phyloP scores from a whole-genome alignment of 208 protist species.

The Trypanosoma brucei region DNA sequence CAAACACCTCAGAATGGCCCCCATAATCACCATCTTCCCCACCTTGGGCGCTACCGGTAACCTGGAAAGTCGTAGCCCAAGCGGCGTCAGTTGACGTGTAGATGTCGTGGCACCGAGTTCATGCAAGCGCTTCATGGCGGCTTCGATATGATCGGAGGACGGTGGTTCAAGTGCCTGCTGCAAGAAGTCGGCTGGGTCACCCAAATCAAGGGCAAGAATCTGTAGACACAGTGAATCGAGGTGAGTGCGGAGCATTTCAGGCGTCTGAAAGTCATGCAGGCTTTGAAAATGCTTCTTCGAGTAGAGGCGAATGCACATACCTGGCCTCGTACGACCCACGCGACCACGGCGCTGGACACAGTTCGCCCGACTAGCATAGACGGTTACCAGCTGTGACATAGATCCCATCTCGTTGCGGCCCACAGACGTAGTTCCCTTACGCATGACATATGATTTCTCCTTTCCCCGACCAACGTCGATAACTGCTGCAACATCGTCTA shows the following conservation, averaged over 20 bases:
- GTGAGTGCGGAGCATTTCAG: constrained; percentile 93
- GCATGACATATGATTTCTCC: constrained; percentile 92
- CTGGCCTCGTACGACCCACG: constrained; percentile 91
- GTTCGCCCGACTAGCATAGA: constrained; percentile 84
- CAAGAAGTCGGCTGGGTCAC: constrained; percentile 70
- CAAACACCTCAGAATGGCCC: constrained; percentile 86
- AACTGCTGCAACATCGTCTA: constrained; percentile 98
- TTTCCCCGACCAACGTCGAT: constrained; percentile 95
- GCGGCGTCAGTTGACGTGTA: constrained; percentile 76
- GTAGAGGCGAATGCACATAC: constrained; percentile 93
- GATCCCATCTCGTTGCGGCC: constrained; percentile 33
- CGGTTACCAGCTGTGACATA: constrained; percentile 67
- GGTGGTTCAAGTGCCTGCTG: constrained; percentile 73
- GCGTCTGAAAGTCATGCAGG: constrained; percentile 86
- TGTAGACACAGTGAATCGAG: constrained; percentile 91
- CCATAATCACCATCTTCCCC: constrained; percentile 92
- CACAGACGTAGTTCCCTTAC: constrained; percentile 22
- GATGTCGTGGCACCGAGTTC: constrained; percentile 76
- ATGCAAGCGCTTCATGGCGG: constrained; percentile 62
- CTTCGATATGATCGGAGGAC: constrained; percentile 36
- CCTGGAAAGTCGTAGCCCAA: constrained; percentile 72
- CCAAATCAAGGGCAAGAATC: constrained; percentile 60
- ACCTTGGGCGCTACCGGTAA: constrained; percentile 73
- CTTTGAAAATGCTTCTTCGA: constrained; percentile 70
- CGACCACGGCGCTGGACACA: constrained; percentile 92